Evolutionary conservation across 345 rosid genomes (phyloP).

Genomic region (Eucalyptus marginata): DNA sequence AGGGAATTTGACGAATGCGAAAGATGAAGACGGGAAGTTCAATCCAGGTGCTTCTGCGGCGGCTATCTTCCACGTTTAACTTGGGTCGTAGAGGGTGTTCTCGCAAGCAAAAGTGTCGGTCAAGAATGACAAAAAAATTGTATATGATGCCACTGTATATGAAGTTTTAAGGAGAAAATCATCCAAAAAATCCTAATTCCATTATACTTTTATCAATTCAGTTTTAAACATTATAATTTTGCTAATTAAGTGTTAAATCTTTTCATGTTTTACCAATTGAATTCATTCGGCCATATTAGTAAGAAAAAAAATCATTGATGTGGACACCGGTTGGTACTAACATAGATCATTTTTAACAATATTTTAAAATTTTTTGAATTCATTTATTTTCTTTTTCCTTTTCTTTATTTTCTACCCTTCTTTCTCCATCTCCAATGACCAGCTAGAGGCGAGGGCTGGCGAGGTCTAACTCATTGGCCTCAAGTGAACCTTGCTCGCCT

Average conservation of each 20-base stretch:
- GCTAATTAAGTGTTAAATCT: background rate
- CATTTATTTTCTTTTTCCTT: too few relatives aligned
- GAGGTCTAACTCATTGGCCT: background rate
- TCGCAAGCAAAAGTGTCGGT: background rate
- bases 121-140: background rate
- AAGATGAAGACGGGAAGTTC: background rate
- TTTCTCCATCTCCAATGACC: rapidly evolving
- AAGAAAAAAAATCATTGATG: too few relatives aligned
- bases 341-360: too few relatives aligned
- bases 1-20: background rate
- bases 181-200: background rate
- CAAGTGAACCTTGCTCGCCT: background rate
- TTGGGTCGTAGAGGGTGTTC: background rate
- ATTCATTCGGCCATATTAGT: too few relatives aligned
- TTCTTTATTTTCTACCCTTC: too few relatives aligned
- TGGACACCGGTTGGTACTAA: rapidly evolving
- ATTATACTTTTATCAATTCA: background rate
- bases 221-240: rapidly evolving
- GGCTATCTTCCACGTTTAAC: background rate
- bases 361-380: too few relatives aligned
- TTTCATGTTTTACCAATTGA: background rate
- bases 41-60: background rate
- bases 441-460: background rate
- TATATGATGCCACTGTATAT: background rate
- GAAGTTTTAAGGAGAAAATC: background rate